A percentile compares a stretch with the other conserved stretches of the same genome.
phyloP scores from a whole-genome alignment of 768 basidiomycete genomes.

The Psilocybe cubensis region DNA sequence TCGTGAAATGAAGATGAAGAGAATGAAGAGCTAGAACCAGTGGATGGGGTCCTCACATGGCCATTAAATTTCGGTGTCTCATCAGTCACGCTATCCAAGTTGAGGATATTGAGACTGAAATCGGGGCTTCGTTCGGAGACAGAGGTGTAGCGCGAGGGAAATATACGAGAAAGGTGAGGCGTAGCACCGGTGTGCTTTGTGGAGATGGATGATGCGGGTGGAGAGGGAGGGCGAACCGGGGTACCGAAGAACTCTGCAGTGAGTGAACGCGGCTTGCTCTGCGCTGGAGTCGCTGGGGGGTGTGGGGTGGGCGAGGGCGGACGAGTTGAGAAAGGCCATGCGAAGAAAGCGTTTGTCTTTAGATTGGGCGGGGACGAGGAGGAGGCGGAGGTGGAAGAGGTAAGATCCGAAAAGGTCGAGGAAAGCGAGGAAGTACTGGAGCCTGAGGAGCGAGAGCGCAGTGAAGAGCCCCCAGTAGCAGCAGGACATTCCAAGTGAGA shows the following conservation, averaged over 20 bases:
- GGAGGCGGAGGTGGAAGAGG: slow-evolving; percentile 22
- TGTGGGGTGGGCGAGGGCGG: slow-evolving; percentile 37
- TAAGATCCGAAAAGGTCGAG: slow-evolving; percentile 44
- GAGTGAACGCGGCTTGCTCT: slow-evolving; percentile 24
- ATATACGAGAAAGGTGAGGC: slow-evolving; percentile 36
- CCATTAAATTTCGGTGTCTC: slow-evolving; percentile 8
- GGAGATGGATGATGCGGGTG: slow-evolving; percentile 17
- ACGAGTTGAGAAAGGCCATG: slow-evolving; percentile 44
- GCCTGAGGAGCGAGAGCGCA: slow-evolving; percentile 27
- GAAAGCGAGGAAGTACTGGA: slow-evolving; percentile 37
- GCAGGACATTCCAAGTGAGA: neutral
- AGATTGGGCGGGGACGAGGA: slow-evolving; percentile 33
- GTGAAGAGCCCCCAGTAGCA: slow-evolving; percentile 4
- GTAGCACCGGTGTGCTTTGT: slow-evolving; percentile 17
- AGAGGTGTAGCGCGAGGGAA: slow-evolving; percentile 43
- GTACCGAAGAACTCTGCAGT: slow-evolving; percentile 35
- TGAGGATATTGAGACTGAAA: slow-evolving; percentile 18
- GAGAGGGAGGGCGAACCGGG: slow-evolving; percentile 24
- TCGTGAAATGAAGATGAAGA: slow-evolving; percentile 20
- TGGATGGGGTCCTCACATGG: slow-evolving; percentile 19
- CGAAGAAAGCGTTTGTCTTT: slow-evolving; percentile 55
- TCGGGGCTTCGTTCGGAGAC: slow-evolving; percentile 21
- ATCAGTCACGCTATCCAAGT: slow-evolving; percentile 13
- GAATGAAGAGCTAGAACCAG: slow-evolving; percentile 27
- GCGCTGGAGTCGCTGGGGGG: slow-evolving; percentile 17